Conservation (phyloP, 352 stramenopile species). For the Globisporangium cylindrosporum region DNA sequence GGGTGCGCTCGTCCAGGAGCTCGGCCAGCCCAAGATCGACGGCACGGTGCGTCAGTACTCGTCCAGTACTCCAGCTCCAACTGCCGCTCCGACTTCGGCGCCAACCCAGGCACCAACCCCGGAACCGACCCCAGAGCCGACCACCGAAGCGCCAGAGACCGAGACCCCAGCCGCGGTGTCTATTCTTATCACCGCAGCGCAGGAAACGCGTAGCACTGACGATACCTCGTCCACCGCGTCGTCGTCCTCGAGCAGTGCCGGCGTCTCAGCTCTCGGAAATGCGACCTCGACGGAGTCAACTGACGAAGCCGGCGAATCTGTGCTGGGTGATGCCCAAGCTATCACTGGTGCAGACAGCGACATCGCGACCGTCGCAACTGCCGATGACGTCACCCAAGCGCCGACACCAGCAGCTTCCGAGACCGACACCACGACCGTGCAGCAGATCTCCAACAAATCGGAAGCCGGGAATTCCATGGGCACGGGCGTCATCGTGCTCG, state of each 20-base stretch:
- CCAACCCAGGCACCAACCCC: no score
- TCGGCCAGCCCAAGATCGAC: conserved; percentile 35
- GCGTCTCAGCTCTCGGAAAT: background rate
- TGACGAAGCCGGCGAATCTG: background rate
- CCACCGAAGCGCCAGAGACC: no score
- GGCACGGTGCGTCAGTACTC: conserved; percentile 14
- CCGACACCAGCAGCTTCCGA: background rate
- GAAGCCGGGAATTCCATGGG: conserved; percentile 16
- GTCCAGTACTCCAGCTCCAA: conserved; percentile 11
- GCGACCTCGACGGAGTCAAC: background rate
- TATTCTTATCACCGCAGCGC: background rate
- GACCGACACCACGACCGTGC: background rate
- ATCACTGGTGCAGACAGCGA: background rate
- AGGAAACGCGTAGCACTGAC: background rate
- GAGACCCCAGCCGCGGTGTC: background rate
- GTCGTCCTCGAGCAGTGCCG: background rate
- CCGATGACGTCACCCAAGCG: background rate
- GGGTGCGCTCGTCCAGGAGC: conserved; percentile 50
- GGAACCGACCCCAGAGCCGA: no score
- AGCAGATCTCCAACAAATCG: conserved; percentile 32
- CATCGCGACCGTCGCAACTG: background rate
- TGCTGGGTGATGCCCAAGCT: background rate
- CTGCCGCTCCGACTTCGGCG: background rate
- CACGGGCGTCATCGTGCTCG: conserved; percentile 34
- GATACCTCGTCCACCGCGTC: background rate